Evolutionary conservation across 257 asterid genomes (phyloP), one percentile per base, ranked within the genome.

Genomic region (Rubia yunnanensis): DNA sequence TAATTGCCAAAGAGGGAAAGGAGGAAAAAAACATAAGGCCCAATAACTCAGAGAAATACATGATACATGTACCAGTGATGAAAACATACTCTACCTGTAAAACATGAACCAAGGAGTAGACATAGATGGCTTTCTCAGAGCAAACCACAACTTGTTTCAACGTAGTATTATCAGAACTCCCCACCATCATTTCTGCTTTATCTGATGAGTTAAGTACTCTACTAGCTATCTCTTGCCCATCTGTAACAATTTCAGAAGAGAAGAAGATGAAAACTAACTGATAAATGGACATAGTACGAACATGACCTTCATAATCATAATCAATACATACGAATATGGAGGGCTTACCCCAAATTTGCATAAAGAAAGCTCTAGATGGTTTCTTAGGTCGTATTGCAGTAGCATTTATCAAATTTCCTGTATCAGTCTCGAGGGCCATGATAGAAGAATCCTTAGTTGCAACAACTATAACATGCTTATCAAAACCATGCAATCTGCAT

Each of bases 361-460:
- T 83, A 68, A 83, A 83, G 50, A 92, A 77, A 79, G 96, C 96
- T 82, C 80, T 81, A 27, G 85, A 84, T 3, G 96, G 99, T 65
- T 81, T 86, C 71, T 80, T 89, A 8, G 99, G 97, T 70, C 81
- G 87, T 64, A 92, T 88, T 27, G 77, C 65, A 32, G 74, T 76
- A 17, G 95, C 66, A 85, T 84, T 83, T 66, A 87, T 75, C 32
- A 78, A 72, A 65, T 80, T 87, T 76, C 99, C 97, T 7, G 92
- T 81, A 63, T 87, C 97, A 72, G 77, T 77, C 77, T 89, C 99
- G 3, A 89, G 83, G 57, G 95, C 81, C 59, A 77, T 38, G 39
- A 89, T 74, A 60, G 99, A 89, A 39, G 97, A 92, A 79, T 89
- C 99, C 74, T 84, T 92, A 23, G 96, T 85, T 27, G 96, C 89